phyloP scores from a whole-genome alignment of 2,329 filamentous ascomycete genomes.

The Calonectria henricotiae region DNA sequence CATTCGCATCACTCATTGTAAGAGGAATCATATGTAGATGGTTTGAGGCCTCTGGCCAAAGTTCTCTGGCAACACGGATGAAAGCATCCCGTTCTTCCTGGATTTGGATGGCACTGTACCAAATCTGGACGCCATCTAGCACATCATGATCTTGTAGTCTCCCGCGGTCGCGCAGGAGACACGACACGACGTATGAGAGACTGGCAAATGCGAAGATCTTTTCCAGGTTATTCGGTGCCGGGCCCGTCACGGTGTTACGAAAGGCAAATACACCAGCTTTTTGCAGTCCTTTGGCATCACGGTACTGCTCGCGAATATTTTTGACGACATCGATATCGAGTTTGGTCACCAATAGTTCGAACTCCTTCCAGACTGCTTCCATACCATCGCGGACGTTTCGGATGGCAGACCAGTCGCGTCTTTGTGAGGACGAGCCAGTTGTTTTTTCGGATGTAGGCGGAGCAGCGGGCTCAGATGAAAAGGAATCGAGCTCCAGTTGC shows the following conservation, averaged over 20 bases:
- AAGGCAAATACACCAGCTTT: conserved; percentile 43
- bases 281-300: conserved; percentile 35
- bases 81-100: conserved; percentile 39
- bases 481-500: neutral
- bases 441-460: neutral
- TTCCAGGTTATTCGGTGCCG: conserved; percentile 5
- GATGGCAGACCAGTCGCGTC: conserved; percentile 32
- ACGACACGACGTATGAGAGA: conserved; percentile 45
- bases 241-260: conserved; percentile 39
- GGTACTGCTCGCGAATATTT: conserved; percentile 26
- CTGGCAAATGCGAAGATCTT: conserved; percentile 44
- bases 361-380: conserved; percentile 33
- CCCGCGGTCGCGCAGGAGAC: neutral
- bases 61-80: neutral
- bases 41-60: conserved; percentile 44
- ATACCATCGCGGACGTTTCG: conserved; percentile 30
- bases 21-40: conserved; percentile 32
- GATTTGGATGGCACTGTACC: conserved; percentile 37
- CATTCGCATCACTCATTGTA: neutral
- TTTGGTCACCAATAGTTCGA: conserved; percentile 2
- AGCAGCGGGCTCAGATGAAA: neutral
- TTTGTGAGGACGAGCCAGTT: neutral
- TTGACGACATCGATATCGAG: conserved; percentile 28
- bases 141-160: conserved; percentile 30
- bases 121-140: conserved; percentile 38